phyloP scores from a whole-genome alignment of 176 grass and related monocot genomes.

The Avena atlantica region DNA sequence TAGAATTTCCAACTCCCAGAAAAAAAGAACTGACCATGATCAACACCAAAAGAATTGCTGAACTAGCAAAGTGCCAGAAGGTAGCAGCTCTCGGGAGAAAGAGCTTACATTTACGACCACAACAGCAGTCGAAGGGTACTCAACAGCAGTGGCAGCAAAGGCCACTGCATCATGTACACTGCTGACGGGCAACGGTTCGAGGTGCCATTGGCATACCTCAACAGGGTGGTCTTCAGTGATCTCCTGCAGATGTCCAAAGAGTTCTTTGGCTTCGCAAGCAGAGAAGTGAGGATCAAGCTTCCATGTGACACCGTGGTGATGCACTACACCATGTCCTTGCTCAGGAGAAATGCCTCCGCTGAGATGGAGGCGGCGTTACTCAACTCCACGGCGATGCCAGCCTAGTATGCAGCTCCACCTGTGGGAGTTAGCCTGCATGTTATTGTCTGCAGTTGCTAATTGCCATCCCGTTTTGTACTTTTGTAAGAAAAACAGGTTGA shows the following conservation, averaged over 20 bases:
- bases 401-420: neutral
- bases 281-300: conserved; percentile 48
- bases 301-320: conserved; percentile 49
- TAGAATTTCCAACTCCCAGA: neutral
- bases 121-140: conserved; percentile 1
- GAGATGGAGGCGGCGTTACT: conserved; percentile 53
- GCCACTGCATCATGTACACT: conserved; percentile 42
- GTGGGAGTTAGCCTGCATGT: conserved; percentile 26
- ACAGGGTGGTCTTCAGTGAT: conserved; percentile 34
- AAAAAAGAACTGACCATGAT: conserved; percentile 44
- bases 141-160: neutral
- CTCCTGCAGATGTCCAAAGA: conserved; percentile 49
- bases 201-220: conserved; percentile 42
- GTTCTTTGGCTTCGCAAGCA: conserved; percentile 51
- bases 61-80: conserved; percentile 68
- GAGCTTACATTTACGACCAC: neutral
- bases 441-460: conserved; percentile 48
- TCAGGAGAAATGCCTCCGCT: conserved; percentile 42
- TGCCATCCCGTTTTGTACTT: neutral
- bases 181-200: conserved; percentile 24
- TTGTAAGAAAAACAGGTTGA: conserved; percentile 14
- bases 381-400: conserved; percentile 38
- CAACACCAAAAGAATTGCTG: conserved; percentile 50
- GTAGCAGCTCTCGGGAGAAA: conserved; percentile 38
- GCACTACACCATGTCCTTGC: conserved; percentile 54